Percentiles rank a stretch among this genome's conserved stretches.
phyloP scores from a whole-genome alignment of 2,329 filamentous ascomycete species.

The Penicillium hesseltinei region DNA sequence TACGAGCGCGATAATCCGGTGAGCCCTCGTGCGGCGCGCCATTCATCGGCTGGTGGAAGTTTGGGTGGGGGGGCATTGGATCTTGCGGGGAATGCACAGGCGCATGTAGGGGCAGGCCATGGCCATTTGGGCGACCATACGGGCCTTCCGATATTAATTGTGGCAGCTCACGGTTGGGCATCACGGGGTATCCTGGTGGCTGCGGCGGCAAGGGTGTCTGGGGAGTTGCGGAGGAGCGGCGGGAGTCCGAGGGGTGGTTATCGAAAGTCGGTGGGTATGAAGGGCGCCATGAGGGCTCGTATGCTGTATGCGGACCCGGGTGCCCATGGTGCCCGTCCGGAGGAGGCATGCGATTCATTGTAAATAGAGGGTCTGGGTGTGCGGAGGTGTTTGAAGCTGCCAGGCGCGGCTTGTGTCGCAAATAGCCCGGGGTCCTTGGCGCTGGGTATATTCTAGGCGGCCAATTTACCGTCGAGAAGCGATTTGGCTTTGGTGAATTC shows the following conservation, averaged over 20 bases:
- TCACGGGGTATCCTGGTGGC: conserved; percentile 27
- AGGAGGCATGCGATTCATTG: conserved; percentile 34
- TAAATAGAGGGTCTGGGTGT: background rate
- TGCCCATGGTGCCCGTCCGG: conserved; percentile 31
- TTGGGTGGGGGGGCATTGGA: conserved; percentile 23
- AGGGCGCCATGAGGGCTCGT: conserved; percentile 35
- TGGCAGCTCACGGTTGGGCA: conserved; percentile 35
- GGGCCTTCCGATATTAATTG: conserved; percentile 35
- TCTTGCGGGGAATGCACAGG: conserved; percentile 31
- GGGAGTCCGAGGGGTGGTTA: conserved; percentile 28
- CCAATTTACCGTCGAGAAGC: background rate
- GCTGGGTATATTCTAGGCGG: background rate
- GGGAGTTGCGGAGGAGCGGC: conserved; percentile 29
- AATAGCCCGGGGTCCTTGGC: background rate
- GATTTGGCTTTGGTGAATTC: background rate
- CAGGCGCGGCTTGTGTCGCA: background rate
- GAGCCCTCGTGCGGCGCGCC: conserved; percentile 33
- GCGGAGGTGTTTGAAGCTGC: background rate
- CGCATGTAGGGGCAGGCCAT: conserved; percentile 33
- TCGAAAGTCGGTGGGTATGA: conserved; percentile 32
- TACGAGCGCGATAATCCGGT: conserved; percentile 35
- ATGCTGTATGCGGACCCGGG: conserved; percentile 27
- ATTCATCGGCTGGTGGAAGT: conserved; percentile 34
- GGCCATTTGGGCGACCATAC: conserved; percentile 33
- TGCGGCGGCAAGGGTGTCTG: conserved; percentile 30